Base-by-base conservation (phyloP, 257 asterid genomes). In the Scutellaria minor region DNA sequence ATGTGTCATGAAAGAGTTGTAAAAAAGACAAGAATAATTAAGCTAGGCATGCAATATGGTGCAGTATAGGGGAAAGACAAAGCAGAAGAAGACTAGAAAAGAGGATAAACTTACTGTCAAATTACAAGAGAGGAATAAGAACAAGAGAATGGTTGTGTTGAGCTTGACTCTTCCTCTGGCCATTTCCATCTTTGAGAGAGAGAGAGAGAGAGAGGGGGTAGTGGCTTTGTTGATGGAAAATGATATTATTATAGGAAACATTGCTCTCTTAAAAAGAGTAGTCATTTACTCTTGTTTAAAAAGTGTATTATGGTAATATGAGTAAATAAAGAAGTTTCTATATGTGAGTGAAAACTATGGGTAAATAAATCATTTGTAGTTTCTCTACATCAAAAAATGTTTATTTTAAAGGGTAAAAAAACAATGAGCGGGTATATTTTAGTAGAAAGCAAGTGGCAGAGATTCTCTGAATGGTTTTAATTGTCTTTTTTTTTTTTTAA, bases 151-250 rank as follows among this genome's bases (percentile, higher is more conserved):
- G 75, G 67, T 53, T 70, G 14, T 46, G 51, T 20, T 70, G 78
- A 79, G 64, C 81, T 83, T 82, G 84, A 79, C 78, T 66, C 73
- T 84, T 76, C 31, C 79, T 61, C 79, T 82, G 86, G 77, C 88
- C 93, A 85, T 91, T 84, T 78, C 68, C 89, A 80, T 83, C 54
- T 70, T 63, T 12, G 75, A 57, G 79, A 63, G 64, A 20, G 72
- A 13, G 67, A 24, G 50, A 53, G 50, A 10, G 12, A 1, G 1
- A n/a, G n/a, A n/a, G n/a, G n/a, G n/a, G n/a, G n/a, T 0, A 4
- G 11, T 64, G 71, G 80, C 50, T 57, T 68, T 31, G 61, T 56
- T 71, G 79, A 68, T 61, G 68, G 79, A 80, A 70, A 75, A 52
- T 63, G 88, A 47, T 79, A 84, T 74, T 79, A 68, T 76, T 84